Percentiles rank a stretch among this genome's conserved stretches.
These are phyloP conservation scores for Rhodofomes roseus DNA, from an alignment of 1,284 basidiomycete genomes.

Conservation along the genomic window DNA sequence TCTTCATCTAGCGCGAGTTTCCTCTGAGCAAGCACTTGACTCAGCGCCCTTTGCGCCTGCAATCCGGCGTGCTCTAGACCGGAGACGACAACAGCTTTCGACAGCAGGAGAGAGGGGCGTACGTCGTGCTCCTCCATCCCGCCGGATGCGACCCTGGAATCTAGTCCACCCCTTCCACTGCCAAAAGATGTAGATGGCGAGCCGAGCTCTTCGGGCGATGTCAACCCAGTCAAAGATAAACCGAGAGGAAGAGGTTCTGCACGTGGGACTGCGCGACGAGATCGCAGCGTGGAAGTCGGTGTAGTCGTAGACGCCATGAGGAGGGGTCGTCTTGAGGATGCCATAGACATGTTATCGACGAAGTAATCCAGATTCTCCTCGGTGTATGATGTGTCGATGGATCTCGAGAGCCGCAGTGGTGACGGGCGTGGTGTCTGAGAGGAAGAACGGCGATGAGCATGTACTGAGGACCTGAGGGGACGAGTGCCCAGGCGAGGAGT, in stretches of 20 bases:
- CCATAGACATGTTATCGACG: slow-evolving; percentile 23
- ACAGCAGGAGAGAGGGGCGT: slow-evolving; percentile 34
- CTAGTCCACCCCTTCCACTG: neutral
- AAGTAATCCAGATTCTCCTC: slow-evolving; percentile 16
- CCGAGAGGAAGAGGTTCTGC: slow-evolving; percentile 23
- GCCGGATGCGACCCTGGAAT: slow-evolving; percentile 10
- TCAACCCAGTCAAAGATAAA: slow-evolving; percentile 12
- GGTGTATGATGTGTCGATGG: slow-evolving; percentile 11
- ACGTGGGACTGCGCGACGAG: slow-evolving; percentile 18
- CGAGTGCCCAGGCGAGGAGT: slow-evolving; percentile 10
- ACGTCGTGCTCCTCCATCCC: slow-evolving; percentile 3
- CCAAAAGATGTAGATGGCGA: slow-evolving; percentile 4
- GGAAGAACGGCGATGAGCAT: slow-evolving; percentile 18
- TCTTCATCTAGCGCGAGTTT: slow-evolving; percentile 39
- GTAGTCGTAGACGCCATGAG: slow-evolving; percentile 7
- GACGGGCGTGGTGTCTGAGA: slow-evolving; percentile 15
- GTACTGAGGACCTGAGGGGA: slow-evolving; percentile 6
- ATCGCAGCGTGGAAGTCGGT: slow-evolving; percentile 23
- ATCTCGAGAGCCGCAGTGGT: slow-evolving; percentile 3
- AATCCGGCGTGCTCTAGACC: slow-evolving; percentile 59
- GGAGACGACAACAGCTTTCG: slow-evolving; percentile 64
- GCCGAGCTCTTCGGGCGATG: slow-evolving; percentile 9
- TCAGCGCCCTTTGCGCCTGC: slow-evolving; percentile 56
- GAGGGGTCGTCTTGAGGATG: slow-evolving; percentile 24
- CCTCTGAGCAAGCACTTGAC: slow-evolving; percentile 49